Conservation (phyloP, 441 rosid species). For the Geranium incanum region DNA sequence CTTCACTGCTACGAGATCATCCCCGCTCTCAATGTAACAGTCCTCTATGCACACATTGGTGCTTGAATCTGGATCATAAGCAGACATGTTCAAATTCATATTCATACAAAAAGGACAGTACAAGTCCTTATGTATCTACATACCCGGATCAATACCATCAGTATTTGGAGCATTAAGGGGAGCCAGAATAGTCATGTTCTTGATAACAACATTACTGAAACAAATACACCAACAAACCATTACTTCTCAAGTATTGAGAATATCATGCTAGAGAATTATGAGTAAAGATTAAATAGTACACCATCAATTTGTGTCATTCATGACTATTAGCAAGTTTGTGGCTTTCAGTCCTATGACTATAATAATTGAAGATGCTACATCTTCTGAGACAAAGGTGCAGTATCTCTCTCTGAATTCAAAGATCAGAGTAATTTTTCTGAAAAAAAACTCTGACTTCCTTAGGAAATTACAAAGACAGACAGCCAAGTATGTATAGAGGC, state of each 20-base stretch:
- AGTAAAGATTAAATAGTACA: background rate
- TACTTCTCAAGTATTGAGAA: conserved; percentile 6
- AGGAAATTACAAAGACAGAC: background rate
- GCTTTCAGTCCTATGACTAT: background rate
- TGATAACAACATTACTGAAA: conserved; percentile 73
- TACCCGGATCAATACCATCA: conserved; percentile 76
- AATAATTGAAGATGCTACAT: background rate
- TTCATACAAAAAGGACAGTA: background rate
- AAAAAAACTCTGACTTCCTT: background rate
- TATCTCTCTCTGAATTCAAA: background rate
- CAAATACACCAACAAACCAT: background rate
- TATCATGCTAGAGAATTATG: background rate
- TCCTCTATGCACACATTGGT: conserved; percentile 80
- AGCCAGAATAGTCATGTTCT: conserved; percentile 76
- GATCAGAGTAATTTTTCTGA: background rate
- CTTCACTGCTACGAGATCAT: conserved; percentile 89
- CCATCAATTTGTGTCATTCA: background rate
- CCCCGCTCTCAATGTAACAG: conserved; percentile 87
- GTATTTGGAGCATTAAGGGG: conserved; percentile 93
- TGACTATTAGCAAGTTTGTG: too few species aligned
- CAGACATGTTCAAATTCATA: background rate
- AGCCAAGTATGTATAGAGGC: background rate
- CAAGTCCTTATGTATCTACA: background rate
- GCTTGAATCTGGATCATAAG: conserved; percentile 55
- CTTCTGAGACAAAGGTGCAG: background rate